A percentile compares a stretch with the other conserved stretches of the same genome.
Conservation (phyloP, 805 yeast genomes). For the Saturnispora hagleri region DNA sequence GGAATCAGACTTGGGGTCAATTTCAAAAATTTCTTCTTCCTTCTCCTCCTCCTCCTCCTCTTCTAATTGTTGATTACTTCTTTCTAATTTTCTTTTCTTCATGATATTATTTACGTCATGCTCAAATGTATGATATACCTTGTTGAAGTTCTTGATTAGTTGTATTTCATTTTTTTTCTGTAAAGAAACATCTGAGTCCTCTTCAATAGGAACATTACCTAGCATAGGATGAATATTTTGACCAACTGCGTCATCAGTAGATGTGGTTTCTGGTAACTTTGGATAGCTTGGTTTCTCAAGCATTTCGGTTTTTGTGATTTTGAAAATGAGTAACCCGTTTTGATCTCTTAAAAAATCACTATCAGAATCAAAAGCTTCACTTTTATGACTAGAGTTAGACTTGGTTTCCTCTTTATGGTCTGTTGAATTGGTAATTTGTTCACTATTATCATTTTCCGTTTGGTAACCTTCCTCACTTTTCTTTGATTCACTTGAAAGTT, state of each 20-base stretch:
- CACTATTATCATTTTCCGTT: background rate
- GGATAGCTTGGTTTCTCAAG: conserved; percentile 26
- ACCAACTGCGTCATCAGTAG: conserved; percentile 26
- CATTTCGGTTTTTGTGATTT: conserved; percentile 15
- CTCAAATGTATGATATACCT: conserved; percentile 68
- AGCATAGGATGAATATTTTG: conserved; percentile 28
- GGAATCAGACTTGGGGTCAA: conserved; percentile 7
- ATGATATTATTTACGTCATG: conserved; percentile 66
- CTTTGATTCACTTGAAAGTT: background rate
- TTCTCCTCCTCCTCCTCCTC: conserved; percentile 17
- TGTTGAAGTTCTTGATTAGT: conserved; percentile 55
- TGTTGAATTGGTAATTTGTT: background rate
- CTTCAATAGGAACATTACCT: conserved; percentile 30
- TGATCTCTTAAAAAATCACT: conserved; percentile 4
- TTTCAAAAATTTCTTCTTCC: conserved; percentile 13
- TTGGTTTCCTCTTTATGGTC: background rate
- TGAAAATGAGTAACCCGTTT: conserved; percentile 13
- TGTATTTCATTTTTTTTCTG: conserved; percentile 29
- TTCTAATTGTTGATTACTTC: conserved; percentile 64
- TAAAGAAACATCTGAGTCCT: conserved; percentile 27
- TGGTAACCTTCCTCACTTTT: background rate
- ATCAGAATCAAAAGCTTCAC: background rate
- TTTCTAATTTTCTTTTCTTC: conserved; percentile 69
- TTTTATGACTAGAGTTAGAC: background rate
- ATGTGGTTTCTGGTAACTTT: conserved; percentile 17